Base-by-base conservation (phyloP, 176 grass and related monocot species). In the Tuctoria greenei region DNA sequence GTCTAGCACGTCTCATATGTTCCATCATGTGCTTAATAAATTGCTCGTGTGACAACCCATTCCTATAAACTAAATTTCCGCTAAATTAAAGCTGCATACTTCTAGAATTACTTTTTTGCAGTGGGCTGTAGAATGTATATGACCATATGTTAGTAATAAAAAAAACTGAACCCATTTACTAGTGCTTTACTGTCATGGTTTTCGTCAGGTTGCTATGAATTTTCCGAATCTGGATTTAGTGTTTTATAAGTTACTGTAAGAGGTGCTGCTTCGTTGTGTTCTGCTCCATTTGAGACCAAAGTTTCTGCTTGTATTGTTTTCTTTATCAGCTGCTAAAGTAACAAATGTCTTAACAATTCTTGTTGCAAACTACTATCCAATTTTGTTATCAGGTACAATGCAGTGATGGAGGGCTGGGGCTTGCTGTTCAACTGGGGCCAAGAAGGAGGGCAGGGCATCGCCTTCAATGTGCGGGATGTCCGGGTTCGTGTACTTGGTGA, bases 341-440 rank as follows among this genome's bases (percentile, higher is more conserved):
- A 62, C 23, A 61, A 41, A 55, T 50, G 60, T 69, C 55, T 83
- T 83, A 40, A 56, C 54, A 28, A 27, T 23, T 50, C 3, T 71
- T 40, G 59, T 65, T 49, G 36, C 38, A 58, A 58, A 46, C n/a
- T 16, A 27, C 12, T 21, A 51, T 11, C 14, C 8, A 35, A 81
- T 45, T 71, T 17, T 6, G 47, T 73, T 69, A 28, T 82, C 85
- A 99, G 95, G 46, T 99, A 92, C 80, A 86, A 73, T 56, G 49
- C 87, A 10, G 89, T 99, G 34, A 86, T 99, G 66, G 81, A 88
- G 15, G 90, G 89, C 58, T 99, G 96, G 96, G 69, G 68, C 25
- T 38, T 95, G 71, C 51, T 91, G 66, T 92, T 99, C 85, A 95
- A 95, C 79, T 99, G 92, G 96, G 96, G 82, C 62, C 92, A 90